Evolutionary conservation across 495 filamentous ascomycete genomes (phyloP), one percentile per base, ranked within the genome.

Genomic region (Cenococcum geophilum): DNA sequence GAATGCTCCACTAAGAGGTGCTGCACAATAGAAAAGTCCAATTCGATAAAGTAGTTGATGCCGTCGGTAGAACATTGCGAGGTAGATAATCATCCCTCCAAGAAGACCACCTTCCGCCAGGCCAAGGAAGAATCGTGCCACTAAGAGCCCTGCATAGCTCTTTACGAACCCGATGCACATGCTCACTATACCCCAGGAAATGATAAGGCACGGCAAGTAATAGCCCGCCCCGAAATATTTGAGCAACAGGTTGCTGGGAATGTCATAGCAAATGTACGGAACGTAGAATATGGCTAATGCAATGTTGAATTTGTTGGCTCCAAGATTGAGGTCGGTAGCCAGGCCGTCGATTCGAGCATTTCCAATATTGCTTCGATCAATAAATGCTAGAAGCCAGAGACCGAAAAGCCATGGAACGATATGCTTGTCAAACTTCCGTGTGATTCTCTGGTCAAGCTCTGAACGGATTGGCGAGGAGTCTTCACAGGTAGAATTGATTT

Each of bases 11-110:
- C 75, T 78, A 11, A 86, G 70, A 16, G 85, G 75, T 5, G 85
- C 84, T 18, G 82, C 83, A 52, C 82, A 85, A 72, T 86, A 86
- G 72, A 88, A 88, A 52, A 86, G 61, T 0, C 72, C 75, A 25
- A 78, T 75, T 11, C 77, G 67, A 34, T 70, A 75, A 14, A 78
- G 61, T 57, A 78, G 40, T 59, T 79, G 65, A 51, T 77, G 72
- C 20, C 78, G 64, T 36, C 70, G 72, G 57, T 81, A 79, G 58
- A 79, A 81, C 76, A 77, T 78, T 37, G 73, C 68, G 4, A 80
- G 69, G 57, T 79, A 81, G 18, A 81, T 66, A 12, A 82, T 72
- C 68, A 82, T 76, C 22, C 78, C 80, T 8, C 78, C 79, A 72
- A 84, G 45, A 73, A 83, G 5, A 68, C 81, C 76, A 71, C 79